Evolutionary conservation across 73 alveolate genomes (phyloP).

Genomic region (Paramecium primaurelia): DNA sequence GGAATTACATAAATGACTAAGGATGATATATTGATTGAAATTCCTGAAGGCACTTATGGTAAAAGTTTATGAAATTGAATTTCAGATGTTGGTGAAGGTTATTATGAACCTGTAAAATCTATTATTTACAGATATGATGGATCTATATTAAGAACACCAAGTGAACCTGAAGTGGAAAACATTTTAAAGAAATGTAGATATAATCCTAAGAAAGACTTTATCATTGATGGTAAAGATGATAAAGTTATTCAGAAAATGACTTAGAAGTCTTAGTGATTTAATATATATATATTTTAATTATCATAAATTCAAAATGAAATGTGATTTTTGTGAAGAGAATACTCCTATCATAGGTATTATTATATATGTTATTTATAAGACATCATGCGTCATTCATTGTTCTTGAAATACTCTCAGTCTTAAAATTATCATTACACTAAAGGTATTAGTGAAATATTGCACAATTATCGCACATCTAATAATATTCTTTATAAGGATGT

Average conservation of each 20-base stretch:
- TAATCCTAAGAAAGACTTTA: constrained; percentile 76
- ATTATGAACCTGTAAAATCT: constrained; percentile 92
- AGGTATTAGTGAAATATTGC: background rate
- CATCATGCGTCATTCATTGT: background rate
- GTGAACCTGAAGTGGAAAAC: constrained; percentile 86
- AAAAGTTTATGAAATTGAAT: background rate
- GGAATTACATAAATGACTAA: constrained; percentile 80
- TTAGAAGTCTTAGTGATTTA: background rate
- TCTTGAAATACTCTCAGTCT: background rate
- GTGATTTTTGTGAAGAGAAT: background rate
- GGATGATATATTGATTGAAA: constrained; percentile 72
- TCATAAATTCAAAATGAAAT: constrained; percentile 1
- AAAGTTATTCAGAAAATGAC: constrained; percentile 75
- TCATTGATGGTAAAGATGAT: constrained; percentile 80
- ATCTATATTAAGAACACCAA: constrained; percentile 79
- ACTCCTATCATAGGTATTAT: background rate
- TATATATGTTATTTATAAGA: background rate
- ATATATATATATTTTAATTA: background rate
- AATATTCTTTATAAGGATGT: background rate
- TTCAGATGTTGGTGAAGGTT: constrained; percentile 88
- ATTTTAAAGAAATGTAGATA: constrained; percentile 87
- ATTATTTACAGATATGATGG: constrained; percentile 83
- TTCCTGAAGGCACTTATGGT: constrained; percentile 94
- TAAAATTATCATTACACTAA: background rate
- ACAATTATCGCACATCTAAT: background rate